Percentiles rank a stretch among this genome's conserved stretches.
Conservation (phyloP, 2,329 filamentous ascomycete genomes). For the Daldinia eschscholtzii region DNA sequence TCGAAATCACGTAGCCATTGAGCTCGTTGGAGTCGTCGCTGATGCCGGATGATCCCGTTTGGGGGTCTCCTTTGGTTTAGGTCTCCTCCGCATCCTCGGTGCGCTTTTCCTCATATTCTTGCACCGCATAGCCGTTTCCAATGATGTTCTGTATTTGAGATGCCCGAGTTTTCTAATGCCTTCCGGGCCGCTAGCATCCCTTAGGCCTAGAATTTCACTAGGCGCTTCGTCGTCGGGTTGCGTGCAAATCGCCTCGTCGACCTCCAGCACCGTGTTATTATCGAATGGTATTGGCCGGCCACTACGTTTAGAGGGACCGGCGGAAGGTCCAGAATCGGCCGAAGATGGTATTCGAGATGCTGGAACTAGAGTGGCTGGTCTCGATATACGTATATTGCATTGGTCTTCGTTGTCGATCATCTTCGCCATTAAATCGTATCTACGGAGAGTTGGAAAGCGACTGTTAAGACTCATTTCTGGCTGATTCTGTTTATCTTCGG, state of each 20-base stretch:
- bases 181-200: conserved; percentile 44
- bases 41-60: conserved; percentile 18
- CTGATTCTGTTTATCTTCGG: conserved; percentile 24
- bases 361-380: conserved; percentile 35
- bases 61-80: conserved; percentile 18
- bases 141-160: conserved; percentile 48
- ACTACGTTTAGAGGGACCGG: conserved; percentile 28
- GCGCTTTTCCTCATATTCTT: conserved; percentile 50
- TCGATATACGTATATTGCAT: conserved; percentile 49
- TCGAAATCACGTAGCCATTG: conserved; percentile 31
- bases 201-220: conserved; percentile 38
- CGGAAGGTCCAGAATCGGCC: conserved; percentile 4
- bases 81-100: conserved; percentile 49
- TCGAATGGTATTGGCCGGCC: conserved; percentile 31
- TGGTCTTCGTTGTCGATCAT: conserved; percentile 52
- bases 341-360: conserved; percentile 21
- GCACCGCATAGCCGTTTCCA: conserved; percentile 47
- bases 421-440: conserved; percentile 44
- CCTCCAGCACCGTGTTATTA: conserved; percentile 42
- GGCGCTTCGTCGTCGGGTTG: conserved; percentile 39
- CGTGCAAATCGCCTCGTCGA: conserved; percentile 42
- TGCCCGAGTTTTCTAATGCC: conserved; percentile 47
- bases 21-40: conserved; percentile 20
- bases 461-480: conserved; percentile 36
- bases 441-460: conserved; percentile 42